Conservation (phyloP, 1,284 basidiomycete species). For the Tilletia caries region DNA sequence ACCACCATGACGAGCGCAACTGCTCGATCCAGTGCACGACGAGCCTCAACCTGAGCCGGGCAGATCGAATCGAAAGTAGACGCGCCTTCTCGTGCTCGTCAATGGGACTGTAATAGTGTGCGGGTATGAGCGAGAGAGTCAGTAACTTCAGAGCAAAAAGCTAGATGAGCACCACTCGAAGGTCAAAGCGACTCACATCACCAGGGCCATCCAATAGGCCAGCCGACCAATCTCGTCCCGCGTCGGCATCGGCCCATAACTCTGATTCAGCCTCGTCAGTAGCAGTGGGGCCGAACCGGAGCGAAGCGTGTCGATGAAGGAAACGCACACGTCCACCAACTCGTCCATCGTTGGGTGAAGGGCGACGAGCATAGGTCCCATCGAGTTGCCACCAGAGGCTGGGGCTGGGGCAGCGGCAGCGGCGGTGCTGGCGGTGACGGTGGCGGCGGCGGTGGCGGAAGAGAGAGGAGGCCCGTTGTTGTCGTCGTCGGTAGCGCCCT, state of each 20-base stretch:
- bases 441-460: too few relatives aligned
- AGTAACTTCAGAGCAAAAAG: background rate
- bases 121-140: background rate
- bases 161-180: background rate
- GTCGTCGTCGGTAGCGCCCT: background rate
- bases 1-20: constrained; percentile 67
- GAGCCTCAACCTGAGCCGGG: constrained; percentile 72
- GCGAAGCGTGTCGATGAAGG: constrained; percentile 74
- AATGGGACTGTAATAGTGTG: constrained; percentile 62
- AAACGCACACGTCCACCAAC: constrained; percentile 71
- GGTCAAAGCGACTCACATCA: constrained; percentile 58
- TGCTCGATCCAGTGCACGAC: constrained; percentile 91
- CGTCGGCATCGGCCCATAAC: constrained; percentile 42
- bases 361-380: constrained; percentile 27
- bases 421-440: constrained; percentile 8
- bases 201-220: constrained; percentile 72
- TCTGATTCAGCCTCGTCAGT: constrained; percentile 71
- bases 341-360: constrained; percentile 62
- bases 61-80: constrained; percentile 80
- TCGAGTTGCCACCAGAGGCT: constrained; percentile 17
- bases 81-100: constrained; percentile 90
- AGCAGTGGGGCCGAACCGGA: constrained; percentile 86
- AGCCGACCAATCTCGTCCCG: constrained; percentile 38
- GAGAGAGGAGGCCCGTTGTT: too few relatives aligned
- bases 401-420: constrained; percentile 21